phyloP scores from a whole-genome alignment of 2,329 filamentous ascomycete genomes.

The Aspergillus brasiliensis region DNA sequence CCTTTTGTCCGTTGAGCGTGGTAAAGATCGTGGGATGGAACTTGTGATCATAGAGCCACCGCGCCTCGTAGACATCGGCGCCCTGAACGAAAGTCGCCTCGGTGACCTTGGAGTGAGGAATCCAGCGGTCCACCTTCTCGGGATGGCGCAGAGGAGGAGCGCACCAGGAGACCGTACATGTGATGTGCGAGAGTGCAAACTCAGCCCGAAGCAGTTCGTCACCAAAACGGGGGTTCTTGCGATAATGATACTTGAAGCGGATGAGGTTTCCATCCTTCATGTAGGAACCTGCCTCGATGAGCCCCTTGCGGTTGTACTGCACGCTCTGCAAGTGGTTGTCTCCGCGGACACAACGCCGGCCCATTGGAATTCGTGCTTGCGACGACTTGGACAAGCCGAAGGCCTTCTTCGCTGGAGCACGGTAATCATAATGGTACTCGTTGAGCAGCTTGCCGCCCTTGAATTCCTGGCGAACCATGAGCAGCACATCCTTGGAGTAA shows the following conservation, averaged over 20 bases:
- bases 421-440: conserved; percentile 54
- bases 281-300: conserved; percentile 57
- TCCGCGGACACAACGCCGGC: conserved; percentile 52
- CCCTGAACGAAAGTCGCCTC: conserved; percentile 58
- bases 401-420: conserved; percentile 27
- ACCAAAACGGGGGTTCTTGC: conserved; percentile 55
- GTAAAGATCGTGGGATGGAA: conserved; percentile 52
- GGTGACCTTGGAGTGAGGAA: conserved; percentile 57
- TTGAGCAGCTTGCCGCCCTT: conserved; percentile 47
- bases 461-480: conserved; percentile 50
- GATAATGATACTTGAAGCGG: conserved; percentile 58
- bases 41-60: conserved; percentile 53
- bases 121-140: conserved; percentile 57
- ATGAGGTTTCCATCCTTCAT: conserved; percentile 55
- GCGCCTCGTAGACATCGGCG: conserved; percentile 55
- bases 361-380: conserved; percentile 44
- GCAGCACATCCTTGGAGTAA: conserved; percentile 51
- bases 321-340: conserved; percentile 50
- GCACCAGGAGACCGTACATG: conserved; percentile 57
- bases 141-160: conserved; percentile 53
- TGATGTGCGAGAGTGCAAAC: conserved; percentile 57
- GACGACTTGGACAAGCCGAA: conserved; percentile 28
- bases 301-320: conserved; percentile 56
- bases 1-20: conserved; percentile 52
- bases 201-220: conserved; percentile 60